phyloP scores from a whole-genome alignment of 208 protist species.

The Acanthamoeba healyi region DNA sequence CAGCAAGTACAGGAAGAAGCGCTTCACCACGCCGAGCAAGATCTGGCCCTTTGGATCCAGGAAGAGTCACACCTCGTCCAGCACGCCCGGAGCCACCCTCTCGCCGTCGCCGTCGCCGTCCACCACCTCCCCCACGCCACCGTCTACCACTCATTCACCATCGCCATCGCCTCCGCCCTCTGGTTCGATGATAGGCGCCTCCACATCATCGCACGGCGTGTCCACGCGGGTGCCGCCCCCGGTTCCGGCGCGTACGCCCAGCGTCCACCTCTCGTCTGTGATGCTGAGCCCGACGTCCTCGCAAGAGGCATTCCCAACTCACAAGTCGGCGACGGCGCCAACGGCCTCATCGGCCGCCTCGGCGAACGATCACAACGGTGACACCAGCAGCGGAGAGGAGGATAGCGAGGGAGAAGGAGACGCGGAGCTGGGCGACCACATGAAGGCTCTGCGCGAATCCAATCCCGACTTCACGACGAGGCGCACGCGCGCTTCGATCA shows the following conservation, averaged over 20 bases:
- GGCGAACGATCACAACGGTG: too few species aligned
- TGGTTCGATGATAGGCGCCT: neutral
- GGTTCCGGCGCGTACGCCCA: conserved; percentile 16
- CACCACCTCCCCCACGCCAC: neutral
- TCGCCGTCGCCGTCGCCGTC: too few species aligned
- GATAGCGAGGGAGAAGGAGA: neutral
- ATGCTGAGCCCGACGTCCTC: neutral
- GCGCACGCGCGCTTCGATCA: conserved; percentile 34
- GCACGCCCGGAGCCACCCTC: neutral
- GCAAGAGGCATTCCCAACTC: neutral
- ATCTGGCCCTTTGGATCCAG: conserved; percentile 41
- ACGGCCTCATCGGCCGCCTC: neutral
- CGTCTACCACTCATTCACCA: neutral
- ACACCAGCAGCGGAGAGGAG: neutral
- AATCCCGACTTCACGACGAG: conserved; percentile 15
- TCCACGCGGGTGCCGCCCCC: neutral
- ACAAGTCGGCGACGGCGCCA: neutral
- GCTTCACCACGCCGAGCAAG: conserved; percentile 41
- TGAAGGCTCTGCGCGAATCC: conserved; percentile 35
- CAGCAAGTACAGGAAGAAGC: neutral
- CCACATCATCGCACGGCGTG: neutral
- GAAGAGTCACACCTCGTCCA: neutral
- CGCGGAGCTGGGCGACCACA: neutral
- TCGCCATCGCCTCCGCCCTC: neutral
- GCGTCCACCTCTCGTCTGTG: neutral